phyloP scores from a whole-genome alignment of 805 yeast genomes.

The Ogataea minuta region DNA sequence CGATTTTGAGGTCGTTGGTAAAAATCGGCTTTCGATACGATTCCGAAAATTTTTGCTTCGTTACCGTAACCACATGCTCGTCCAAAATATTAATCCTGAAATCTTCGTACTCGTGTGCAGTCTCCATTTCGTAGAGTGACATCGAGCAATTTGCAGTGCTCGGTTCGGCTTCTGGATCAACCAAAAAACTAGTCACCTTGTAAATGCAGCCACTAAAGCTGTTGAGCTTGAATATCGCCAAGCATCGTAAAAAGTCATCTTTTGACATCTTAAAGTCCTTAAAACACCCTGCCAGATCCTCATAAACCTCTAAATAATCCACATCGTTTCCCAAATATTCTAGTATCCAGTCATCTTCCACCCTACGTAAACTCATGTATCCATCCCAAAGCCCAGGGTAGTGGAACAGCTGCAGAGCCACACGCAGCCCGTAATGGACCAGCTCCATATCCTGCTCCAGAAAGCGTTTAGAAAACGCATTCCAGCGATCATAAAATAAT shows the following conservation, averaged over 20 bases:
- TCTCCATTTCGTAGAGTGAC: conserved; percentile 15
- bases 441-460: conserved; percentile 15
- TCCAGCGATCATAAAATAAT: conserved; percentile 27
- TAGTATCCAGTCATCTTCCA: conserved; percentile 14
- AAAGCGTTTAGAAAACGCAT: conserved; percentile 16
- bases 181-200: conserved; percentile 22
- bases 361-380: conserved; percentile 20
- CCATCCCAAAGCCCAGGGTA: conserved; percentile 17
- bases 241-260: conserved; percentile 21
- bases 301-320: conserved; percentile 15
- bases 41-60: conserved; percentile 24
- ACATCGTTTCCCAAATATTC: conserved; percentile 5
- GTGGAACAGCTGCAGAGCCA: conserved; percentile 24
- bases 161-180: conserved; percentile 1
- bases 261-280: conserved; percentile 21
- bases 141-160: conserved; percentile 19
- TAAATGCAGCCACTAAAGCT: conserved; percentile 30
- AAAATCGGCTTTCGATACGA: conserved; percentile 25
- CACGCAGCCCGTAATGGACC: conserved; percentile 20
- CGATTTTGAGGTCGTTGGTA: conserved; percentile 17
- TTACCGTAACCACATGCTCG: conserved; percentile 22
- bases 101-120: conserved; percentile 24
- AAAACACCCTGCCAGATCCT: conserved; percentile 23
- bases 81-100: conserved; percentile 23
- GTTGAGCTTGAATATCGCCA: conserved; percentile 26